A percentile compares a stretch with the other conserved stretches of the same genome.
These are phyloP conservation scores for Phytophthora melonis DNA, from an alignment of 352 stramenopile genomes.

Conservation along the genomic window DNA sequence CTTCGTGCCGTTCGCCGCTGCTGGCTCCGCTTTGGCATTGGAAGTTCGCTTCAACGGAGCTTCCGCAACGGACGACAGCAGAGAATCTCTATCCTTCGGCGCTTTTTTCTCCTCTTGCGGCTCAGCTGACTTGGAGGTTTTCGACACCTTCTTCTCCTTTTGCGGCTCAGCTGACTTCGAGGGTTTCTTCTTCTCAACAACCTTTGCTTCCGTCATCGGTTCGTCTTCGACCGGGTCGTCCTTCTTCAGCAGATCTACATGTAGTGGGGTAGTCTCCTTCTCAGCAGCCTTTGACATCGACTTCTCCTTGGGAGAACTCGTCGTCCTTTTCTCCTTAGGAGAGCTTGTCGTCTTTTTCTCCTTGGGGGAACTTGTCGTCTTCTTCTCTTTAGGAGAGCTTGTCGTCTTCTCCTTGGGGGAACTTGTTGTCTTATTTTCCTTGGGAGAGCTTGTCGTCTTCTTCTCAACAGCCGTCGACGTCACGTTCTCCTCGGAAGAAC, in stretches of 20 bases:
- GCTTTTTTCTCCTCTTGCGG: slow-evolving; percentile 11
- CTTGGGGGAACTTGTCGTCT: too few species aligned
- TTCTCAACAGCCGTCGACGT: too few species aligned
- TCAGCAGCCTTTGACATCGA: neutral
- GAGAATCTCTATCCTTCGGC: neutral
- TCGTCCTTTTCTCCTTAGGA: too few species aligned
- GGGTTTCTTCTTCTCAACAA: neutral
- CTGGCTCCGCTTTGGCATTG: neutral
- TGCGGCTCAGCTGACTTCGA: neutral
- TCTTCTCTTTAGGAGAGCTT: too few species aligned
- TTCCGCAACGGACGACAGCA: neutral
- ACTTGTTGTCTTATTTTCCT: too few species aligned
- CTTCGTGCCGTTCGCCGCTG: slow-evolving; percentile 1
- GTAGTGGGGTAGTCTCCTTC: neutral
- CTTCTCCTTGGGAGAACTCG: too few species aligned
- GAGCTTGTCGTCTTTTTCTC: too few species aligned
- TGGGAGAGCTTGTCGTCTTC: too few species aligned
- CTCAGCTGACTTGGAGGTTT: neutral
- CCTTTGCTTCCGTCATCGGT: neutral
- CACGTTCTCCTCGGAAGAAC: neutral
- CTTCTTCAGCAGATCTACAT: neutral
- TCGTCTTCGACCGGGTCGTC: neutral
- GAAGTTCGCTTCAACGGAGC: neutral
- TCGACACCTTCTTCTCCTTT: neutral
- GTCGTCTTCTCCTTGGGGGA: too few species aligned